These are phyloP conservation scores for Suillus sp. DNA, from an alignment of 768 basidiomycete species.

Conservation along the genomic window DNA sequence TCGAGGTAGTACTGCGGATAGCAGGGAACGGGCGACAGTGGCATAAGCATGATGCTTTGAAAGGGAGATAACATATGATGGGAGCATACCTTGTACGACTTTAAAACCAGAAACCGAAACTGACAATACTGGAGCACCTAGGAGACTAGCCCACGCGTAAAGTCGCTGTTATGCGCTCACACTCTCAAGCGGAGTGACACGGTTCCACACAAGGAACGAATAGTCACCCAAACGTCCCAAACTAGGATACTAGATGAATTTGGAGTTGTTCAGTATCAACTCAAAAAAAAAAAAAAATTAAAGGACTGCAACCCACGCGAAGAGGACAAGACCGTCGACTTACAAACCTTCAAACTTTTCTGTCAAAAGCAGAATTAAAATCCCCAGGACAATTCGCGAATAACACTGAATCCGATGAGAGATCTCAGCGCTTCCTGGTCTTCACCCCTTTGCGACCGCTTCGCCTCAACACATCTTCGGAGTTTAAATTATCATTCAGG, in stretches of 20 bases:
- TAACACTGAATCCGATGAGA: conserved; percentile 14
- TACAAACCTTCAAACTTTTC: conserved; percentile 15
- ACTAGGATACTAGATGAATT: neutral
- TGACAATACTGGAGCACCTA: neutral
- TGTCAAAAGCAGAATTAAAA: conserved; percentile 13
- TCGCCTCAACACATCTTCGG: conserved; percentile 9
- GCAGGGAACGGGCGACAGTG: conserved; percentile 23
- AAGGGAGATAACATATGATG: conserved; percentile 9
- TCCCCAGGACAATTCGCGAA: conserved; percentile 10
- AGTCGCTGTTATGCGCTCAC: conserved; percentile 6
- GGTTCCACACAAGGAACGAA: conserved; percentile 15
- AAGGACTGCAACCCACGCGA: conserved; percentile 11
- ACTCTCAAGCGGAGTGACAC: conserved; percentile 15
- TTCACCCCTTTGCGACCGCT: conserved; percentile 11
- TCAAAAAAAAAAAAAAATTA: neutral
- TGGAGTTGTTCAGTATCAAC: conserved; percentile 2
- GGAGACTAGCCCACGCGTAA: conserved; percentile 13
- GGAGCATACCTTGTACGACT: conserved; percentile 18
- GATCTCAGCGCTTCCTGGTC: conserved; percentile 10
- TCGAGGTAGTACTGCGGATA: conserved; percentile 26
- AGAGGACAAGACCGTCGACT: conserved; percentile 8
- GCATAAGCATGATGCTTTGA: conserved; percentile 18
- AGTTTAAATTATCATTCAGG: conserved; percentile 17
- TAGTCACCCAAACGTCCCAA: neutral
- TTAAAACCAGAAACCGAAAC: conserved; percentile 13